A percentile compares a stretch with the other conserved stretches of the same genome.
These are phyloP conservation scores for Penicillium lividum DNA, from an alignment of 495 filamentous ascomycete species.

Conservation along the genomic window DNA sequence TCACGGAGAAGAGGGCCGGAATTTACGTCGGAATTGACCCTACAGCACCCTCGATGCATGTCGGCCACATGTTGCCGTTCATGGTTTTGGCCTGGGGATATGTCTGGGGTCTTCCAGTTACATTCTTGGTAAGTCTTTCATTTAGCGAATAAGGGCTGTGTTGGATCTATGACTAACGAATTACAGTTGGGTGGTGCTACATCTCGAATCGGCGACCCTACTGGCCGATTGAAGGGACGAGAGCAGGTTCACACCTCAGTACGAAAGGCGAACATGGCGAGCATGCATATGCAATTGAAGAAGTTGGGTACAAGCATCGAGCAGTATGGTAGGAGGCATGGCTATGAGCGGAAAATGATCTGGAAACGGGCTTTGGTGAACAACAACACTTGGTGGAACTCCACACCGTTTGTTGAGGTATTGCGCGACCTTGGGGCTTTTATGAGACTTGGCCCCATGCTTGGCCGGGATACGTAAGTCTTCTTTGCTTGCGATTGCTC, in stretches of 20 bases:
- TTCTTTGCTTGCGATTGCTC: neutral
- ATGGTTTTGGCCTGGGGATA: slow-evolving; percentile 97
- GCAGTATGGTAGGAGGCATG: slow-evolving; percentile 56
- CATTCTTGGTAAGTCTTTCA: slow-evolving; percentile 59
- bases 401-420: slow-evolving; percentile 67
- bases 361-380: slow-evolving; percentile 69
- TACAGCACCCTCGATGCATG: slow-evolving; percentile 85
- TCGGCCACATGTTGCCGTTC: slow-evolving; percentile 89
- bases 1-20: slow-evolving; percentile 69
- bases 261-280: slow-evolving; percentile 67
- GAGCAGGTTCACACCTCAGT: slow-evolving; percentile 54
- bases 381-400: slow-evolving; percentile 81
- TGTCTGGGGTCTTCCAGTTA: slow-evolving; percentile 72
- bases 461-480: slow-evolving; percentile 85
- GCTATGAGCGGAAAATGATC: slow-evolving; percentile 59
- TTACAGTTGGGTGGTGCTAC: slow-evolving; percentile 79
- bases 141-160: neutral
- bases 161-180: slow-evolving; percentile 13
- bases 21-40: slow-evolving; percentile 92
- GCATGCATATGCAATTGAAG: slow-evolving; percentile 80
- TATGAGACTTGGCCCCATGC: slow-evolving; percentile 80
- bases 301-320: slow-evolving; percentile 74
- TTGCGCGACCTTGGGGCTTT: slow-evolving; percentile 67
- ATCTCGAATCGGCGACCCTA: slow-evolving; percentile 84
- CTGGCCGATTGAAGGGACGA: slow-evolving; percentile 69